Evolutionary conservation across 2,329 filamentous ascomycete species (phyloP).

Genomic region (Aspergillus neoniger): DNA sequence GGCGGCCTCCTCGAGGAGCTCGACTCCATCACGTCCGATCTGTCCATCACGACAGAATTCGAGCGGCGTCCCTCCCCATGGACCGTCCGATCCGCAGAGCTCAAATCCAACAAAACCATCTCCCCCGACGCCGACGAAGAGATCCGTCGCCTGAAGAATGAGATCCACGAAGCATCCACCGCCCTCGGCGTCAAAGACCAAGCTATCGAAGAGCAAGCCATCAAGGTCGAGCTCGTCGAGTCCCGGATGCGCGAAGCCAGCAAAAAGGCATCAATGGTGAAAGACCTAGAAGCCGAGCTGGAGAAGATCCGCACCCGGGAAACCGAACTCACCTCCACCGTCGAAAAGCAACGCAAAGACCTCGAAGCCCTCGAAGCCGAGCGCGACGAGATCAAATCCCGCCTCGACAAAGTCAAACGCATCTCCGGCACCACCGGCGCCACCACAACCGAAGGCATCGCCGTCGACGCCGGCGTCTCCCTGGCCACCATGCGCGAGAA

Average conservation of each 20-base stretch:
- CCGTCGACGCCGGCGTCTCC: conserved; percentile 42
- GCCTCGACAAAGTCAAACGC: conserved; percentile 47
- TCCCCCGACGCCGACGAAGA: conserved; percentile 84
- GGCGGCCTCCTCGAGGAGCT: conserved; percentile 69
- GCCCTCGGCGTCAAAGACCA: conserved; percentile 74
- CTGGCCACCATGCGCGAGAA: conserved; percentile 47
- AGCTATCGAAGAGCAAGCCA: conserved; percentile 78
- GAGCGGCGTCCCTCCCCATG: conserved; percentile 76
- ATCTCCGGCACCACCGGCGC: conserved; percentile 42
- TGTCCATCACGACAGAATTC: conserved; percentile 76
- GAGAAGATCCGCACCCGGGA: conserved; percentile 41
- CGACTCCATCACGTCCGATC: conserved; percentile 67
- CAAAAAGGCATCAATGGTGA: conserved; percentile 64
- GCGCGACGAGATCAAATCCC: conserved; percentile 44
- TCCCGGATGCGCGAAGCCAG: conserved; percentile 81
- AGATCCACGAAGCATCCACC: conserved; percentile 75
- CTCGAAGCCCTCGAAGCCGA: conserved; percentile 41
- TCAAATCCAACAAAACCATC: conserved; percentile 78
- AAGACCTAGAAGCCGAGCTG: conserved; percentile 46
- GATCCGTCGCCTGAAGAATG: conserved; percentile 74
- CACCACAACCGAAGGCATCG: conserved; percentile 39
- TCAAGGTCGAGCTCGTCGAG: conserved; percentile 91
- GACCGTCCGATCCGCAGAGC: conserved; percentile 76
- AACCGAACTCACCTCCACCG: conserved; percentile 33
- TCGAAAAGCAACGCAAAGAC: conserved; percentile 41